A percentile compares a stretch with the other conserved stretches of the same genome.
Evolutionary conservation across 805 yeast genomes (phyloP).

Genomic region (Yarrowia bubula): DNA sequence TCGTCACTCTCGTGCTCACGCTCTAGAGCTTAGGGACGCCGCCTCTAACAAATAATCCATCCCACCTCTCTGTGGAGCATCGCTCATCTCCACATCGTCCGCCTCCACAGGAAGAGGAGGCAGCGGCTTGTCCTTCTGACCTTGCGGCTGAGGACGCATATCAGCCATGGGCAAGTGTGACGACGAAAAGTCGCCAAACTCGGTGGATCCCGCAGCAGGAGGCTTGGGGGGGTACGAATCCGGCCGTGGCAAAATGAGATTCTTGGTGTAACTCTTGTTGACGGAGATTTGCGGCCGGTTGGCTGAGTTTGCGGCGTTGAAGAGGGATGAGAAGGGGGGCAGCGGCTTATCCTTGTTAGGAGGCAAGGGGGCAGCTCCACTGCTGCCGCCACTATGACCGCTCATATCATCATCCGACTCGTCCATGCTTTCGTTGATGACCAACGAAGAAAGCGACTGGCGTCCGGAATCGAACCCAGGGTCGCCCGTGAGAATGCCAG

Average conservation of each 20-base stretch:
- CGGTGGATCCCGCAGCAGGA: background rate
- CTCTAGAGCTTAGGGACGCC: no score
- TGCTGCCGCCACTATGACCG: slow-evolving; percentile 3
- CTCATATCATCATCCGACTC: slow-evolving; percentile 17
- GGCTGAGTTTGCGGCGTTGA: slow-evolving; percentile 12
- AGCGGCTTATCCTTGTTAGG: slow-evolving; percentile 22
- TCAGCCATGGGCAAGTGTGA: slow-evolving; percentile 34
- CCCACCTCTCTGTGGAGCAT: slow-evolving; percentile 29
- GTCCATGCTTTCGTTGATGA: slow-evolving; percentile 27
- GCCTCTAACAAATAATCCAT: slow-evolving; percentile 37
- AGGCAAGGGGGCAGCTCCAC: background rate
- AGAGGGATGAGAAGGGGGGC: slow-evolving; percentile 7
- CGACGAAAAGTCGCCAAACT: slow-evolving; percentile 28
- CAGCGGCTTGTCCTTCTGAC: slow-evolving; percentile 32
- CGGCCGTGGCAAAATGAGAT: slow-evolving; percentile 36
- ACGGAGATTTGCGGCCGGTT: slow-evolving; percentile 34
- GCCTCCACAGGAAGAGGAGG: slow-evolving; percentile 35
- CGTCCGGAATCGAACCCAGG: slow-evolving; percentile 31
- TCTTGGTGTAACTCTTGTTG: slow-evolving; percentile 35
- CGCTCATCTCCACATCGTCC: slow-evolving; percentile 5
- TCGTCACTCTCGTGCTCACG: no score
- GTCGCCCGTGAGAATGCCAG: slow-evolving; percentile 32
- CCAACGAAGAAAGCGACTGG: slow-evolving; percentile 33
- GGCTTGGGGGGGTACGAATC: slow-evolving; percentile 35
- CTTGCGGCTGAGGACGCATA: slow-evolving; percentile 31